Conservation (phyloP, 768 basidiomycete species). For the Boletus bicolor region DNA sequence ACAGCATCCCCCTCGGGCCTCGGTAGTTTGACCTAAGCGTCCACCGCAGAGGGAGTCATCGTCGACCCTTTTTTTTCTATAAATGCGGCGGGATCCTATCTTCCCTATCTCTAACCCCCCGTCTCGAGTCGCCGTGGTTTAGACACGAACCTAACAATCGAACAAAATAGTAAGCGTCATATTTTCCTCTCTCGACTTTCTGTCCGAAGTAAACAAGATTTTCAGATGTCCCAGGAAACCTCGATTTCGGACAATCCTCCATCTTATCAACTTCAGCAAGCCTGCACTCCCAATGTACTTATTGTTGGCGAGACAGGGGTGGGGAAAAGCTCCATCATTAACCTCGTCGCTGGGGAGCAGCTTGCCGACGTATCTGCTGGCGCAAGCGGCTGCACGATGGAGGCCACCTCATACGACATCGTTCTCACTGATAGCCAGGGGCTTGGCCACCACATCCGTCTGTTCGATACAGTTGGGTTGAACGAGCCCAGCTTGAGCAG, state of each 20-base stretch:
- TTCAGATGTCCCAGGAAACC: conserved; percentile 4
- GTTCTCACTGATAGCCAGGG: conserved; percentile 12
- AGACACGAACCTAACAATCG: not conserved
- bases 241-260: not conserved
- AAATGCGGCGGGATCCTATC: not conserved
- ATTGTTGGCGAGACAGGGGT: conserved; percentile 33
- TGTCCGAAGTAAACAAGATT: not conserved
- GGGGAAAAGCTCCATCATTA: conserved; percentile 41
- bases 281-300: conserved; percentile 32
- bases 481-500: conserved; percentile 23
- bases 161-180: conserved; percentile 9
- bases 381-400: conserved; percentile 35
- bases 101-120: not conserved
- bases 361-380: conserved; percentile 28
- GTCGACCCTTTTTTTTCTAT: not conserved
- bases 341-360: conserved; percentile 32
- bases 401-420: conserved; percentile 23
- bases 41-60: not conserved
- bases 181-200: not conserved
- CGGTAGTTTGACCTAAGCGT: not conserved
- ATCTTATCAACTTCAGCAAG: conserved; percentile 11
- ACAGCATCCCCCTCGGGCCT: too few relatives aligned
- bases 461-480: conserved; percentile 34
- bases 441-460: conserved; percentile 12
- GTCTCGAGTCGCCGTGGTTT: not conserved